Evolutionary conservation across 257 asterid species (phyloP), one percentile per base, ranked within the genome.

Genomic region (Henckelia pumila): DNA sequence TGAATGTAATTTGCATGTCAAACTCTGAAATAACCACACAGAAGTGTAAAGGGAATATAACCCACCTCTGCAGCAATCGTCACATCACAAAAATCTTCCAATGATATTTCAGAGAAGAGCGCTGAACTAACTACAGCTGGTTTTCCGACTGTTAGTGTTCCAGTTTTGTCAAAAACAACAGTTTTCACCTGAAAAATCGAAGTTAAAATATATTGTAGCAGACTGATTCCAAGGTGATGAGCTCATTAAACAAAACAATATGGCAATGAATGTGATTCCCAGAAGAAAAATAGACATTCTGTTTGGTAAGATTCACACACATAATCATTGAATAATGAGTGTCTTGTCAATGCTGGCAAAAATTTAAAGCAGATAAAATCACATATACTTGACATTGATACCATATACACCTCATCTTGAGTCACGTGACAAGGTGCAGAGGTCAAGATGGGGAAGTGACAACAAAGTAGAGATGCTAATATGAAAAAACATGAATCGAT

Each of bases 61-160:
- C 89, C 73, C 66, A 93, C 98, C 96, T 93, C 98, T 3, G 96
- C 86, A 79, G 96, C 92, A 78, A 93, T 82, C 32, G 95, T 85
- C 89, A 89, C 66, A 63, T 81, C 88, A 67, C 96, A 89, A 75
- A 93, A 89, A 68, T 89, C 98, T 65, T 82, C 89, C 92, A 88
- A 76, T 62, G 96, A 72, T 75, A 86, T 68, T 24, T 71, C 73
- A 37, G 98, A 82, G 73, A 92, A 88, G 59, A 92, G 79, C 81
- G 75, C 87, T 63, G 88, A 85, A 81, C 89, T 88, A 68, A 89
- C 95, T 19, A 92, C 98, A 70, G 96, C 68, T 70, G 98, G 98
- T 77, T 85, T 92, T 74, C 98, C 98, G 75, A 83, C 62, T 19
- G 98, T 92, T 74, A 89, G 69, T 7, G 98, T 92, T 74, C 98